Conservation (phyloP, 192 early-diverging fungal species). For the Obelidium mucronatum region DNA sequence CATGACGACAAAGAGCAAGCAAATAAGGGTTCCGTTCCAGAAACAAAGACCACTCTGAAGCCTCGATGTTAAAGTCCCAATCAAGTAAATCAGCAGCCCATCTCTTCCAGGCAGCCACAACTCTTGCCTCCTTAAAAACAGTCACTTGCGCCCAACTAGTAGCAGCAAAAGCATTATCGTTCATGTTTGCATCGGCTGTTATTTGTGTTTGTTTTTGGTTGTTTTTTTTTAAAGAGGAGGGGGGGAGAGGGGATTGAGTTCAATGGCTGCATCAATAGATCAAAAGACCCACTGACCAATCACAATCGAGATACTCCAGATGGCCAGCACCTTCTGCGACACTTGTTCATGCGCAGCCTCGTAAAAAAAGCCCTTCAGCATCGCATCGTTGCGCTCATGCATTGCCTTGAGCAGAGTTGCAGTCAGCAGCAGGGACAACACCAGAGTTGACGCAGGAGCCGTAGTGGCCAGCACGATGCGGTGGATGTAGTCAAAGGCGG, state of each 20-base stretch:
- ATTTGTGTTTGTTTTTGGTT: too few species aligned
- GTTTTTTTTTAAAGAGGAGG: constrained; percentile 6
- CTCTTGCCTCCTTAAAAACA: constrained; percentile 20
- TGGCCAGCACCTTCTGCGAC: constrained; percentile 19
- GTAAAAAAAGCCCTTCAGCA: constrained; percentile 21
- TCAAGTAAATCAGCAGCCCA: constrained; percentile 28
- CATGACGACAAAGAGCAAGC: neutral
- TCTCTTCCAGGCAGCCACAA: constrained; percentile 30
- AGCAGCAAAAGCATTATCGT: constrained; percentile 41
- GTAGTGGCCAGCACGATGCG: constrained; percentile 27
- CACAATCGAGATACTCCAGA: constrained; percentile 14
- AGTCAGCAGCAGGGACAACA: constrained; percentile 4
- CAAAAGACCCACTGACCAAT: constrained; percentile 4
- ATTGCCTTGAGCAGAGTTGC: neutral
- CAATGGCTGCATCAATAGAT: neutral
- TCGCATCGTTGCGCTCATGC: constrained; percentile 1
- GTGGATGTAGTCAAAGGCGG: constrained; percentile 33
- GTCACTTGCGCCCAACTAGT: constrained; percentile 41
- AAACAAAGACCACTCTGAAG: neutral
- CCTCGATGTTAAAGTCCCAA: constrained; percentile 29
- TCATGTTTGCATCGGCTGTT: constrained; percentile 33
- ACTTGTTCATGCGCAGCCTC: neutral
- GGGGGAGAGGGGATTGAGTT: neutral
- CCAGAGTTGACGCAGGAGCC: constrained; percentile 22
- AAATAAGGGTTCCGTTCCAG: neutral